These are phyloP conservation scores for Przewalskia tangutica DNA, from an alignment of 257 asterid genomes.

Conservation along the genomic window DNA sequence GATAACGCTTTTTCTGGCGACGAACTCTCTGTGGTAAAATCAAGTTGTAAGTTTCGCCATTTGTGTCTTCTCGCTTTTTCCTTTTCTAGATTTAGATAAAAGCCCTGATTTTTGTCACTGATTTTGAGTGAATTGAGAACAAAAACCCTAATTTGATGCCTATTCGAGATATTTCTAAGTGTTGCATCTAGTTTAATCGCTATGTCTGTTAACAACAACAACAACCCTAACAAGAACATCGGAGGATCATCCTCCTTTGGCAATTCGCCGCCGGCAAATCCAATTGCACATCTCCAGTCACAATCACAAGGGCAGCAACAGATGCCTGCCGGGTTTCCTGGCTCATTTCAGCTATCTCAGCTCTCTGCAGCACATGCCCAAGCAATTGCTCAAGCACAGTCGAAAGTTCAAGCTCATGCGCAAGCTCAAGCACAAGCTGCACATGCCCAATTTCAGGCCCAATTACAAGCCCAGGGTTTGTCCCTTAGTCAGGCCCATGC, in stretches of 20 bases:
- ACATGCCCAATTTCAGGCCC: slow-evolving; percentile 68
- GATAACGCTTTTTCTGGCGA: background rate
- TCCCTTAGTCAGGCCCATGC: slow-evolving; percentile 62
- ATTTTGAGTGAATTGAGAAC: background rate
- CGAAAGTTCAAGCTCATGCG: slow-evolving; percentile 51
- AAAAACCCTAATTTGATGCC: background rate
- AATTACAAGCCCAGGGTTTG: slow-evolving; percentile 83
- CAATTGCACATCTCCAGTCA: slow-evolving; percentile 28
- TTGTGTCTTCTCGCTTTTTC: no score
- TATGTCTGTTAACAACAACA: slow-evolving; percentile 78
- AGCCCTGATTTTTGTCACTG: no score
- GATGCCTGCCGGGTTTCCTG: slow-evolving; percentile 53
- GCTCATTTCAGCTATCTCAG: slow-evolving; percentile 60
- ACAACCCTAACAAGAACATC: slow-evolving; percentile 50
- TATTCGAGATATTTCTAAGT: background rate
- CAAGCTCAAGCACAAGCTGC: slow-evolving; percentile 34
- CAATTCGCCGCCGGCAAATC: slow-evolving; percentile 49
- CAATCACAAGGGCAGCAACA: slow-evolving; percentile 49
- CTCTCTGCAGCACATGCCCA: slow-evolving; percentile 77
- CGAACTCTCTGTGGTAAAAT: background rate
- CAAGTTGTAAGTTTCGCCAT: background rate
- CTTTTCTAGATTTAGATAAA: no score
- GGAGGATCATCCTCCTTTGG: slow-evolving; percentile 86
- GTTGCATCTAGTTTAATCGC: background rate
- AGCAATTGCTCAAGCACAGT: slow-evolving; percentile 44